These are phyloP conservation scores for Vigna nakashimae DNA, from an alignment of 306 rosid genomes.

Conservation along the genomic window DNA sequence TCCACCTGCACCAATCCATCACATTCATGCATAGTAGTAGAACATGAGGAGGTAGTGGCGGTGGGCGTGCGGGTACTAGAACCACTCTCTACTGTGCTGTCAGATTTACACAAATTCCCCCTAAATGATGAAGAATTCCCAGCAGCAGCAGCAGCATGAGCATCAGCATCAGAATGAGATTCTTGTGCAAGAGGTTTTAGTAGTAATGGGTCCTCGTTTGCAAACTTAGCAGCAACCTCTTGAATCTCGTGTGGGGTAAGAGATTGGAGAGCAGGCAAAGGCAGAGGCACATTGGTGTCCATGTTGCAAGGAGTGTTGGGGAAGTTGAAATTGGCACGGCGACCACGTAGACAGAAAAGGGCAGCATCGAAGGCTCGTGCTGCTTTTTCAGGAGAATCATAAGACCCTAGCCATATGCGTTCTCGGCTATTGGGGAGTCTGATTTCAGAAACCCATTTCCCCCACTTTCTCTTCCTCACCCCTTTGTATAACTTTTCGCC, in stretches of 20 bases:
- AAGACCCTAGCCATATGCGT: conserved; percentile 80
- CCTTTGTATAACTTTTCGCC: conserved; percentile 57
- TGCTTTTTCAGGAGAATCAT: conserved; percentile 66
- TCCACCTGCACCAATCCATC: conserved; percentile 37
- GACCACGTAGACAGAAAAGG: conserved; percentile 73
- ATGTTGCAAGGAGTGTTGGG: conserved; percentile 54
- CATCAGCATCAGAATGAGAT: not conserved
- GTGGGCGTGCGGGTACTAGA: not conserved
- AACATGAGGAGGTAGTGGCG: conserved; percentile 7
- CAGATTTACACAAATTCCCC: not conserved
- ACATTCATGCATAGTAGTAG: not conserved
- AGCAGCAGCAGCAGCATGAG: not conserved
- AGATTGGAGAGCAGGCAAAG: not conserved
- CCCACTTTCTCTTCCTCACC: conserved; percentile 77
- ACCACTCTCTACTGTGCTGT: not conserved
- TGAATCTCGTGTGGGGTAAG: conserved; percentile 62
- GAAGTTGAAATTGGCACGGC: conserved; percentile 64
- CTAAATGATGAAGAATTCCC: not conserved
- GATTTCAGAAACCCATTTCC: conserved; percentile 81
- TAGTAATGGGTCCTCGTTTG: conserved; percentile 33
- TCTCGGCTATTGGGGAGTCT: conserved; percentile 80
- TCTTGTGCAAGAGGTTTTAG: not conserved
- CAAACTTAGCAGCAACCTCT: conserved; percentile 62
- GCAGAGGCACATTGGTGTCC: conserved; percentile 17
- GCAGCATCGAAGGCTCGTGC: conserved; percentile 88